Percentiles rank a stretch among this genome's conserved stretches.
Conservation (phyloP, 176 grass and related monocot species). For the Chloris gayana region DNA sequence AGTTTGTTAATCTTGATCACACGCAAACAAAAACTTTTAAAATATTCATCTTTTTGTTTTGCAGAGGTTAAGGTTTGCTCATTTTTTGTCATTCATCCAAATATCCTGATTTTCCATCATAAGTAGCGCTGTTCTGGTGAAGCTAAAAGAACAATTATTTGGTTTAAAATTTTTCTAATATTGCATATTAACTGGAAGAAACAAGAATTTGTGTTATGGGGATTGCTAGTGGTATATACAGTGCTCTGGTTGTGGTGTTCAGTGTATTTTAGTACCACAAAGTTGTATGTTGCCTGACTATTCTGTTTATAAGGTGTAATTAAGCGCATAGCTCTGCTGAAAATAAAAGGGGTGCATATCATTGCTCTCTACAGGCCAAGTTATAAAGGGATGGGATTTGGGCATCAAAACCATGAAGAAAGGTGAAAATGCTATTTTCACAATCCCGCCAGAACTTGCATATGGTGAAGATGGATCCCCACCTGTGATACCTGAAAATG, state of each 20-base stretch:
- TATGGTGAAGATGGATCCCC: conserved; percentile 80
- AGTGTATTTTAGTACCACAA: background rate
- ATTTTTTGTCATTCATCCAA: background rate
- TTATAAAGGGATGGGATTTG: conserved; percentile 93
- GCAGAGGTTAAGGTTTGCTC: too few species aligned
- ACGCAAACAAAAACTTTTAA: too few species aligned
- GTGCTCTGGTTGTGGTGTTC: background rate
- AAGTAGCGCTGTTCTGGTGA: background rate
- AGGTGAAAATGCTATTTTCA: conserved; percentile 87
- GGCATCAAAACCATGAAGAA: conserved; percentile 95
- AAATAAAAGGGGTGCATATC: background rate
- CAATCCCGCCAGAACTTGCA: conserved; percentile 76
- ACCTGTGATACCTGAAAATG: conserved; percentile 76
- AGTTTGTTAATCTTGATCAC: background rate
- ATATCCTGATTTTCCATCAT: background rate
- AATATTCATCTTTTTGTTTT: background rate
- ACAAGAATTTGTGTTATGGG: background rate
- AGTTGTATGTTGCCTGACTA: background rate
- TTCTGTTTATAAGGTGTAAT: background rate
- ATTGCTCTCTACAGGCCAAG: conserved; percentile 54
- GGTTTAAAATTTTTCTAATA: too few species aligned
- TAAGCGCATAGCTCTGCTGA: background rate
- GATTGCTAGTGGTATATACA: background rate
- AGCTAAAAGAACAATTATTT: background rate
- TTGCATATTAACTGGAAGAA: background rate